These are phyloP conservation scores for Apiospora pterosperma DNA, from an alignment of 2,329 filamentous ascomycete genomes.

Conservation along the genomic window DNA sequence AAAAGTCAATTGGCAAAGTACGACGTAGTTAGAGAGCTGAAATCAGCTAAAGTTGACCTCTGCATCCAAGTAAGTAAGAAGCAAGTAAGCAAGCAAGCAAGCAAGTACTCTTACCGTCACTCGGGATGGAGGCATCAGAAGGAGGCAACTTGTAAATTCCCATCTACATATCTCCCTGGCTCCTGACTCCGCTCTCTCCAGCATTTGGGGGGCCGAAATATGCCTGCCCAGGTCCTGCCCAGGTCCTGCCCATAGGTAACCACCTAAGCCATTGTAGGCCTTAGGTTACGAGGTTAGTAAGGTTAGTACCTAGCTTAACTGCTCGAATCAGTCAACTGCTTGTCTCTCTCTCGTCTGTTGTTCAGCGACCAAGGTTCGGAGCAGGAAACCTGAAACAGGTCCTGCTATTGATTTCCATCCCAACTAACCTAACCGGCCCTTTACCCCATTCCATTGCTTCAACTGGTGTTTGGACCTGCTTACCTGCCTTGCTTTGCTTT, in stretches of 20 bases:
- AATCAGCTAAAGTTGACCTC: no score
- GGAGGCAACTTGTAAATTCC: no score
- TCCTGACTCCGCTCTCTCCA: neutral
- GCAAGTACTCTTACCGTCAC: no score
- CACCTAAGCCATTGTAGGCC: neutral
- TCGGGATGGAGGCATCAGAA: no score
- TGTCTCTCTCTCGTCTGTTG: neutral
- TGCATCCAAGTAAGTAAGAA: no score
- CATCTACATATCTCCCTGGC: neutral
- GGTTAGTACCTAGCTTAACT: neutral
- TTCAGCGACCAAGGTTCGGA: neutral
- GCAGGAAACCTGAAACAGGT: slow-evolving; percentile 1
- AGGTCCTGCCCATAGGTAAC: no score
- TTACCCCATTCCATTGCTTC: neutral
- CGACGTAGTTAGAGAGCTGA: no score
- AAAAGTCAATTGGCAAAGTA: no score
- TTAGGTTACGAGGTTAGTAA: no score
- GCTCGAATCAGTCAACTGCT: neutral
- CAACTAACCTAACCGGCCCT: no score
- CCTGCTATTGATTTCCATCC: neutral
- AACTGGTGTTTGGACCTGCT: neutral
- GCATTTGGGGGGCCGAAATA: neutral
- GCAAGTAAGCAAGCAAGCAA: no score
- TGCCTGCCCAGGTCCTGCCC: neutral
- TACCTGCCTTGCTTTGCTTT: neutral